Percentiles rank a stretch among this genome's conserved stretches.
These are phyloP conservation scores for Penicillium cinerascens DNA, from an alignment of 495 filamentous ascomycete genomes.

Conservation along the genomic window DNA sequence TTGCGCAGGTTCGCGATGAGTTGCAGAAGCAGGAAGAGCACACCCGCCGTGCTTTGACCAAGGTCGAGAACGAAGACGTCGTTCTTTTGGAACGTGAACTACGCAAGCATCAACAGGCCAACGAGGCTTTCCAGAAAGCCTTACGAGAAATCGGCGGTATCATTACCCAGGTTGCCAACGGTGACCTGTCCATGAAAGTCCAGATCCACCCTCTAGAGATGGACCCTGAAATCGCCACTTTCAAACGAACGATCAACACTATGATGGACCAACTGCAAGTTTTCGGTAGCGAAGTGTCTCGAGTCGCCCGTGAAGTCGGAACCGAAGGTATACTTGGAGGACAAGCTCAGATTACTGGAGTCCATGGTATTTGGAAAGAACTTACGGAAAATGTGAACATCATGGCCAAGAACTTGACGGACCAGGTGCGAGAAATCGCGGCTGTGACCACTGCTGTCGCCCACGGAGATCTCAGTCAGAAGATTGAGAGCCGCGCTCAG, in stretches of 20 bases:
- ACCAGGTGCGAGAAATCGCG: slow-evolving; percentile 94
- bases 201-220: slow-evolving; percentile 94
- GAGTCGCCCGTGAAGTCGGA: slow-evolving; percentile 93
- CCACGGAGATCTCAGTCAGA: slow-evolving; percentile 92
- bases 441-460: slow-evolving; percentile 95
- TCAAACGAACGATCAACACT: slow-evolving; percentile 94
- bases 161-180: slow-evolving; percentile 90
- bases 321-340: slow-evolving; percentile 97
- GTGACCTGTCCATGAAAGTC: slow-evolving; percentile 97
- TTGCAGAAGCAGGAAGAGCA: slow-evolving; percentile 60
- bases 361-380: slow-evolving; percentile 98
- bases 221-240: slow-evolving; percentile 98
- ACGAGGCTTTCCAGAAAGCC: slow-evolving; percentile 97
- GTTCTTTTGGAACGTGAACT: slow-evolving; percentile 80
- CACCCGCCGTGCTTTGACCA: slow-evolving; percentile 51
- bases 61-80: slow-evolving; percentile 62
- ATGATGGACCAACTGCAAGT: slow-evolving; percentile 99
- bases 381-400: slow-evolving; percentile 97
- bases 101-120: slow-evolving; percentile 94
- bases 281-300: slow-evolving; percentile 95
- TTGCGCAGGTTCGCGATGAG: slow-evolving; percentile 65
- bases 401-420: slow-evolving; percentile 86
- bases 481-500: slow-evolving; percentile 89
- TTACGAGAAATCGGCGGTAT: slow-evolving; percentile 96
- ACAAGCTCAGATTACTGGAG: slow-evolving; percentile 89